These are phyloP conservation scores for Arthrobotrys sinensis DNA, from an alignment of 2,329 filamentous ascomycete genomes.

Conservation along the genomic window DNA sequence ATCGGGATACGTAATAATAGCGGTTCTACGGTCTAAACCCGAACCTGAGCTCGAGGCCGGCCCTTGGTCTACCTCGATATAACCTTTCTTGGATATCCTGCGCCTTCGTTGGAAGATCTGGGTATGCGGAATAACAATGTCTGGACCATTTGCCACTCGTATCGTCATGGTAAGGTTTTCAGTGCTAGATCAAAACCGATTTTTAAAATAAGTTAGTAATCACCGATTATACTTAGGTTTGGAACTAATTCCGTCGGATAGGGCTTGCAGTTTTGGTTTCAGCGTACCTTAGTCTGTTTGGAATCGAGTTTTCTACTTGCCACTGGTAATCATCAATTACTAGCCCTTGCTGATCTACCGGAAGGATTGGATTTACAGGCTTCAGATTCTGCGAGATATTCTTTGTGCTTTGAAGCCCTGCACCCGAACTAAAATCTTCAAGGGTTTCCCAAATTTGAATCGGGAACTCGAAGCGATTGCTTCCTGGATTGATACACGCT, in stretches of 20 bases:
- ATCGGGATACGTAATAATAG: slow-evolving; percentile 3
- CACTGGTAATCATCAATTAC: slow-evolving; percentile 1
- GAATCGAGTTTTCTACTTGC: neutral
- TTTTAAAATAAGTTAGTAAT: neutral
- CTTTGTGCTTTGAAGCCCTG: neutral
- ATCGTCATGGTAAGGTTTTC: neutral
- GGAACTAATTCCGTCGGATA: neutral
- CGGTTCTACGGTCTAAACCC: neutral
- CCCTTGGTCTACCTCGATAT: neutral
- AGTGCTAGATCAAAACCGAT: neutral
- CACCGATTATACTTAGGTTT: neutral
- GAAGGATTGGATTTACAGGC: neutral
- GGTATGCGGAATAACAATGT: neutral
- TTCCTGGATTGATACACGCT: neutral
- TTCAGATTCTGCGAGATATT: slow-evolving; percentile 3
- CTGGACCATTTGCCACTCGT: neutral
- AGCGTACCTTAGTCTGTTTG: neutral
- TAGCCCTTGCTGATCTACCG: neutral
- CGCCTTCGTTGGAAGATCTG: slow-evolving; percentile 4
- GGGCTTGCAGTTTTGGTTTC: neutral
- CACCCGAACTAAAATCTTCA: neutral
- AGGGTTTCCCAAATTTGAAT: slow-evolving; percentile 4
- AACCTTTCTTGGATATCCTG: neutral
- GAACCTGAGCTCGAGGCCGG: neutral
- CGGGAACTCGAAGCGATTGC: slow-evolving; percentile 2